These are phyloP conservation scores for Lepidium africanum DNA, from an alignment of 345 rosid species.

Conservation along the genomic window DNA sequence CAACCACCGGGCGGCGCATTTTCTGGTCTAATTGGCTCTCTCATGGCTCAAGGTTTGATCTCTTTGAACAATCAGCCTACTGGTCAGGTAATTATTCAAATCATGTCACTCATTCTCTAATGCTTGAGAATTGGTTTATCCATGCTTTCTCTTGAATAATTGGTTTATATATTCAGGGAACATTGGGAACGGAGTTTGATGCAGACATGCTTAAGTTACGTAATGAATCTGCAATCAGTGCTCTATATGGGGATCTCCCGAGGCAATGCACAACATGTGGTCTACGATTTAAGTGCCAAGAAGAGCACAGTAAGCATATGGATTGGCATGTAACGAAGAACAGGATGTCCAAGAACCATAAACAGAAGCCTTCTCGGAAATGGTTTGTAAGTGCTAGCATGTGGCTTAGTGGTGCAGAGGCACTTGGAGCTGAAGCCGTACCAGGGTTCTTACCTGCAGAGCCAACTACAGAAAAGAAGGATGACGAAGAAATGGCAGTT, in stretches of 20 bases:
- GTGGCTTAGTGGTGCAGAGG: constrained; percentile 99
- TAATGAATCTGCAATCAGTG: constrained; percentile 69
- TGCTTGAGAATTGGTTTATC: neutral
- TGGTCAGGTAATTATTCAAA: constrained; percentile 56
- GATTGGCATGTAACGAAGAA: constrained; percentile 99
- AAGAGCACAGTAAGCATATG: constrained; percentile 96
- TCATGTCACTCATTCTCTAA: neutral
- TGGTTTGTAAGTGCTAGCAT: constrained; percentile 93
- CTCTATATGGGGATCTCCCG: constrained; percentile 79
- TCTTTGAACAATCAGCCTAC: constrained; percentile 54
- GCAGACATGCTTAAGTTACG: constrained; percentile 77
- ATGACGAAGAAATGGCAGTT: constrained; percentile 90
- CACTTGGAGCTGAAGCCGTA: constrained; percentile 84
- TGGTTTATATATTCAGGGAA: constrained; percentile 45
- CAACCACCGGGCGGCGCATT: constrained; percentile 51
- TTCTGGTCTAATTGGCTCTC: constrained; percentile 78
- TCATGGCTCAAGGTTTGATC: constrained; percentile 90
- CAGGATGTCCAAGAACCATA: constrained; percentile 89
- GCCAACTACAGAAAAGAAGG: constrained; percentile 63
- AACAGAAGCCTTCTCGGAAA: constrained; percentile 92
- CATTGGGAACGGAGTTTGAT: constrained; percentile 70
- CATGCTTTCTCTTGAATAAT: constrained; percentile 23
- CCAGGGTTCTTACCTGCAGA: constrained; percentile 87
- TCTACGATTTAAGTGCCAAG: constrained; percentile 85
- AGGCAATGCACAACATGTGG: constrained; percentile 99